These are phyloP conservation scores for Beauveria sp. DNA, from an alignment of 2,329 filamentous ascomycete species.

Conservation along the genomic window DNA sequence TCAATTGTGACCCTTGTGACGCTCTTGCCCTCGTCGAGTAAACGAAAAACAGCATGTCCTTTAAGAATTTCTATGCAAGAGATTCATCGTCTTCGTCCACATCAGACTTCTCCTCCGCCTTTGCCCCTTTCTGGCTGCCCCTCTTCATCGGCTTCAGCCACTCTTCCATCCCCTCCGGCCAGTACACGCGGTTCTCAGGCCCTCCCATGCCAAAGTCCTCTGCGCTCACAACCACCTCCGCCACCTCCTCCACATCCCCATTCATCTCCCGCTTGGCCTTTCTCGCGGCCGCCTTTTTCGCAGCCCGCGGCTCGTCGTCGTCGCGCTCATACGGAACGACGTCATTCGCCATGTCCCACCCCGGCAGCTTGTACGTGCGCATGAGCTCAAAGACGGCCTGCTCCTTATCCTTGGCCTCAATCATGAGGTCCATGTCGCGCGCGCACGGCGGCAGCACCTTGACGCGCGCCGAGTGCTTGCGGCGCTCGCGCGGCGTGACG, in stretches of 20 bases:
- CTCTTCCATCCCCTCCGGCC: conserved; percentile 83
- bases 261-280: conserved; percentile 34
- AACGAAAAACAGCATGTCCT: too few species aligned
- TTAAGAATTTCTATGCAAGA: too few species aligned
- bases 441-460: conserved; percentile 74
- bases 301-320: conserved; percentile 53
- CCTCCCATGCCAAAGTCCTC: conserved; percentile 84
- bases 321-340: conserved; percentile 67
- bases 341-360: conserved; percentile 67
- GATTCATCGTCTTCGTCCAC: too few species aligned
- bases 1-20: too few species aligned
- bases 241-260: conserved; percentile 23
- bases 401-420: conserved; percentile 97
- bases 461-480: conserved; percentile 80
- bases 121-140: too few species aligned
- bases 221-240: conserved; percentile 44
- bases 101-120: too few species aligned
- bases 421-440: conserved; percentile 91
- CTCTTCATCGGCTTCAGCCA: conserved; percentile 48
- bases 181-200: conserved; percentile 73
- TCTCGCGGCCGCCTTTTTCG: conserved; percentile 30
- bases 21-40: too few species aligned
- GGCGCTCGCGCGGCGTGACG: conserved; percentile 66
- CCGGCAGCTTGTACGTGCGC: conserved; percentile 77
- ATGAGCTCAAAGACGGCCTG: conserved; percentile 94